Evolutionary conservation across 2,329 filamentous ascomycete genomes (phyloP).

Genomic region (Penicillium glabrum): DNA sequence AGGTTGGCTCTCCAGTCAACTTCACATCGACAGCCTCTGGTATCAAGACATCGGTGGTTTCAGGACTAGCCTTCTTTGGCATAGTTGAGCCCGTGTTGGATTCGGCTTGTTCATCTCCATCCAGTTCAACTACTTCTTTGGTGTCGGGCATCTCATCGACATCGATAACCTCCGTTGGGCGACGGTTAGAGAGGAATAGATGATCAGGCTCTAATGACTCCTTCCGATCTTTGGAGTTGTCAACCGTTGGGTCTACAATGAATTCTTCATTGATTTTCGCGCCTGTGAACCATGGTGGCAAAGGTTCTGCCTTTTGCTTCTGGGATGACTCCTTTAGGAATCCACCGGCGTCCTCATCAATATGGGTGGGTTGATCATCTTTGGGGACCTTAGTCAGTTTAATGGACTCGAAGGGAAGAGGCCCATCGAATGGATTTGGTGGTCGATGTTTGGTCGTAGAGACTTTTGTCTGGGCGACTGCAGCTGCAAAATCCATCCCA

Average conservation of each 20-base stretch:
- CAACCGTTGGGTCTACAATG: slow-evolving; percentile 23
- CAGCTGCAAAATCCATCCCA: slow-evolving; percentile 72
- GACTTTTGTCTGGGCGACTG: slow-evolving; percentile 70
- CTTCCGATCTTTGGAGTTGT: slow-evolving; percentile 16
- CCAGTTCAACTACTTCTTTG: slow-evolving; percentile 34
- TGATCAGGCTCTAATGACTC: slow-evolving; percentile 20
- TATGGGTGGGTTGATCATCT: slow-evolving; percentile 49
- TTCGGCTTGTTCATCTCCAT: slow-evolving; percentile 11
- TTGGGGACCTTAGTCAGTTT: slow-evolving; percentile 63
- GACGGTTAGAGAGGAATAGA: slow-evolving; percentile 30
- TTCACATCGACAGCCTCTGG: not conserved
- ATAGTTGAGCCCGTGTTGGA: not conserved
- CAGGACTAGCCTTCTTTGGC: not conserved
- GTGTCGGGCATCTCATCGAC: slow-evolving; percentile 33
- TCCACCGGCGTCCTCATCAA: slow-evolving; percentile 59
- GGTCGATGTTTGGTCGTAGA: slow-evolving; percentile 47
- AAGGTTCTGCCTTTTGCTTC: slow-evolving; percentile 31
- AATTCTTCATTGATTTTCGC: slow-evolving; percentile 34
- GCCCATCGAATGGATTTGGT: slow-evolving; percentile 68
- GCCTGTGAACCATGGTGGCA: slow-evolving; percentile 50
- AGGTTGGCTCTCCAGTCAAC: not conserved
- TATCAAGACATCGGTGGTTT: not conserved
- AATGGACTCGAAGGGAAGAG: slow-evolving; percentile 82
- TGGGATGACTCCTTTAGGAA: slow-evolving; percentile 57
- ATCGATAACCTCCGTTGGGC: slow-evolving; percentile 41